Evolutionary conservation across 805 yeast species (phyloP), one percentile per base, ranked within the genome.

Genomic region (Candida taoyuanica): DNA sequence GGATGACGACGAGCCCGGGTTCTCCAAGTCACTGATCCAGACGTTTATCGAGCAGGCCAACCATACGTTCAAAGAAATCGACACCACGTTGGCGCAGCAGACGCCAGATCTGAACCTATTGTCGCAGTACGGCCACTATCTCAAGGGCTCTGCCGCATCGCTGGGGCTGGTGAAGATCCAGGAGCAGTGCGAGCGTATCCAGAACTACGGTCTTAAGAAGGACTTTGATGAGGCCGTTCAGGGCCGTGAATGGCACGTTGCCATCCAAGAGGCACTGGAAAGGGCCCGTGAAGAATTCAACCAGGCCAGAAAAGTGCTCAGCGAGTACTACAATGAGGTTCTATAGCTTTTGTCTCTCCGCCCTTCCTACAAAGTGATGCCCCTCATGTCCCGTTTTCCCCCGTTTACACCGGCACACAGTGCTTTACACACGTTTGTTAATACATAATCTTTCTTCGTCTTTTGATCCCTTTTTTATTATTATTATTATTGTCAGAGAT

Each of bases 1-100:
- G 97, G 98, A 93, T 62, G 96, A 91, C 55, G 98, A 91, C 53
- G 95, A 85, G 56, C 93, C 89, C 42, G 96, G 87, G 7, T 93
- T 93, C 67, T 81, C 91, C 24, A 69, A 77, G 51, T 73, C 83
- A 26, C 68, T 93, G 40, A 81, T 91, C 38, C 75, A 75, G 43
- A 88, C 94, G 23, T 91, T 85, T 60, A 85, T 83, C 41, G 95
- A 86, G 40, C 98, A 93, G 63, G 96, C 95, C 5, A 70, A 71
- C 42, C 81, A 78, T 15, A 91, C 95, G 0, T 85, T 89, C 53
- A 65, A 62, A 27, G 77, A 85, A 46, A 84, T 93, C 58, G 81
- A 80, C 40, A 63, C 63, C 7, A 58, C 57, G 23, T 44, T 67
- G 2, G 67, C 67, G 24, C 60, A 62, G 13, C 63, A 71, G 19